phyloP scores from a whole-genome alignment of 257 asterid genomes.

The Thymus quinquecostatus region DNA sequence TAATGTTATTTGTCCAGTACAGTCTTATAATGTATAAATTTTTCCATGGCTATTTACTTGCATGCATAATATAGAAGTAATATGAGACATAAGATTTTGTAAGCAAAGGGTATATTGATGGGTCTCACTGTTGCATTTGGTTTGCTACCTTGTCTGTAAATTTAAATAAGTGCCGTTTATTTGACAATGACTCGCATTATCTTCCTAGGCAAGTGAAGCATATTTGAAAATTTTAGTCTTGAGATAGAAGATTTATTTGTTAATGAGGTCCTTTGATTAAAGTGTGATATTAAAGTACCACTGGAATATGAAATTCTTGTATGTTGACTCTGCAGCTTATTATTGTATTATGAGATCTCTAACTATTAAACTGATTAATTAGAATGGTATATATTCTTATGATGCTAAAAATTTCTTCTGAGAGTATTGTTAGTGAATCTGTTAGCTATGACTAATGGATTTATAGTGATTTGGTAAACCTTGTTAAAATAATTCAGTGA shows the following conservation, averaged over 20 bases:
- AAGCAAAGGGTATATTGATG: constrained; percentile 20
- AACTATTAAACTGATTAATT: neutral
- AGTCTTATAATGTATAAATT: constrained; percentile 6
- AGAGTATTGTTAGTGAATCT: neutral
- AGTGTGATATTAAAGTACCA: no score
- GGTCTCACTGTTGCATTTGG: neutral
- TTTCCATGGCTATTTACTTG: no score
- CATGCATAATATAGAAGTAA: neutral
- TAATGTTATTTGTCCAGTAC: neutral
- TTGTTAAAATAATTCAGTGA: neutral
- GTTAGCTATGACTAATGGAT: no score
- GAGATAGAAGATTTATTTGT: constrained; percentile 4
- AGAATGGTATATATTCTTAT: neutral
- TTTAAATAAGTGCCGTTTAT: constrained; percentile 15
- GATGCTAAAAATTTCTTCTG: constrained; percentile 18
- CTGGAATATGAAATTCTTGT: constrained; percentile 14
- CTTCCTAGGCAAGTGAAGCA: neutral
- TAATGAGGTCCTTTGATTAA: constrained; percentile 20
- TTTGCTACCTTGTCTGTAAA: constrained; percentile 2
- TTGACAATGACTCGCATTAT: neutral
- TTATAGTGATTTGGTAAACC: neutral
- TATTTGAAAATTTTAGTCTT: neutral
- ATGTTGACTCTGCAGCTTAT: neutral
- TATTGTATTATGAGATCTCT: neutral
- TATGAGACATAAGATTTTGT: neutral